Evolutionary conservation across 495 filamentous ascomycete species (phyloP).

Genomic region (Annulohypoxylon bovei): DNA sequence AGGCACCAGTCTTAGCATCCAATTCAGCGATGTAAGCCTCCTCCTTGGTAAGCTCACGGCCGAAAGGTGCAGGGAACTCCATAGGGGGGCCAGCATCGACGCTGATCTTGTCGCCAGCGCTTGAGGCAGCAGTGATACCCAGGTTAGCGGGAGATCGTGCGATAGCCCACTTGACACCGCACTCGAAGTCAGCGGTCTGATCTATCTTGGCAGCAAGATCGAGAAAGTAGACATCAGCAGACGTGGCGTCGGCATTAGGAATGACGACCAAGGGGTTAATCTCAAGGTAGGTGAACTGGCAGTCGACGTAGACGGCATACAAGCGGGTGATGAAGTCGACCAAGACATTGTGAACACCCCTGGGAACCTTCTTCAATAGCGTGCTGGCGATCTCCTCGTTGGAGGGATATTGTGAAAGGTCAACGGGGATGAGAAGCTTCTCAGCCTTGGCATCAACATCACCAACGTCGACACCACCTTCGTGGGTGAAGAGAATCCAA

Average conservation of each 20-base stretch:
- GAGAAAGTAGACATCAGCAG: constrained; percentile 95
- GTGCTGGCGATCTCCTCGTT: constrained; percentile 89
- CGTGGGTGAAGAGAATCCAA: constrained; percentile 99
- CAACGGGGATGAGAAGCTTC: constrained; percentile 97
- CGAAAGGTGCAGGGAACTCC: constrained; percentile 98
- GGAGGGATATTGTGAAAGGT: constrained; percentile 92
- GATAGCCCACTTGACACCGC: constrained; percentile 97
- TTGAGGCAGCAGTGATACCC: constrained; percentile 71
- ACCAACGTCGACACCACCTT: constrained; percentile 99
- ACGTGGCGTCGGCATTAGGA: constrained; percentile 90
- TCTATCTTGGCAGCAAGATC: constrained; percentile 98
- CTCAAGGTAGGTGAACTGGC: constrained; percentile 99
- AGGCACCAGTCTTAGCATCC: constrained; percentile 98
- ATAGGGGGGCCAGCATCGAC: constrained; percentile 98
- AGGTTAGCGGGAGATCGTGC: constrained; percentile 88
- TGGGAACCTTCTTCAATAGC: constrained; percentile 91
- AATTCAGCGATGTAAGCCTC: constrained; percentile 98
- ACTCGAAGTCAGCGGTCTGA: constrained; percentile 99
- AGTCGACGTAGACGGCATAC: constrained; percentile 89
- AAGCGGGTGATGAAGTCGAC: constrained; percentile 93
- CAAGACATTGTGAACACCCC: constrained; percentile 95
- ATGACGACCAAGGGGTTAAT: constrained; percentile 99
- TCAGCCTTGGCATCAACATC: constrained; percentile 99
- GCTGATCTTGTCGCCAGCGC: constrained; percentile 77
- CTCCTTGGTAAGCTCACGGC: constrained; percentile 96